Evolutionary conservation across 163 green algal genomes (phyloP).

Genomic region (Scenedesmus sp.): DNA sequence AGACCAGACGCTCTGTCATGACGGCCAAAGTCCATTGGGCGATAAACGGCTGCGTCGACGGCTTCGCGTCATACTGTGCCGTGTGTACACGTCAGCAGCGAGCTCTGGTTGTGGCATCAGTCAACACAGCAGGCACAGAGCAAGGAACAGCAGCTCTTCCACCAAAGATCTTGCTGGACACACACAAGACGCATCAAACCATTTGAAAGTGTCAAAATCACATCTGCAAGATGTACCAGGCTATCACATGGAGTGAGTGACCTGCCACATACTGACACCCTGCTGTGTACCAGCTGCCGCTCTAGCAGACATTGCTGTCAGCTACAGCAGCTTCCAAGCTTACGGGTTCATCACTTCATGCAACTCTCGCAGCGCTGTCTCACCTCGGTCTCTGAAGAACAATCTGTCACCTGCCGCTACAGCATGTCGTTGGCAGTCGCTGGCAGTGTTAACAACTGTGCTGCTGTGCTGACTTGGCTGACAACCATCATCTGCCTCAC

Average conservation of each 20-base stretch:
- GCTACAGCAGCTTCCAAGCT: neutral
- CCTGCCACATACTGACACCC: neutral
- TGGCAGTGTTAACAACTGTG: neutral
- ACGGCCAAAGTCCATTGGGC: neutral
- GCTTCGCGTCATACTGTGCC: neutral
- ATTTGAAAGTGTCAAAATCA: neutral
- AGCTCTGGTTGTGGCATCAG: neutral
- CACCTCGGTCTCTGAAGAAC: too few relatives aligned
- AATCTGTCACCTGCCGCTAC: too few relatives aligned
- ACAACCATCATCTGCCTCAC: neutral
- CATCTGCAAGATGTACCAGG: neutral
- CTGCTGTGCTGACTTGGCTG: neutral
- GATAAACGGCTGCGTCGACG: neutral
- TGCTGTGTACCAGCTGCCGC: neutral
- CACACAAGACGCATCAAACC: neutral
- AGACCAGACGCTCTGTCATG: neutral
- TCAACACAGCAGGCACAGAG: neutral
- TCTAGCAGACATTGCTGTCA: neutral
- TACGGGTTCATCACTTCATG: too few relatives aligned
- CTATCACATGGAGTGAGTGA: slow-evolving; percentile 35
- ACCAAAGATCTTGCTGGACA: neutral
- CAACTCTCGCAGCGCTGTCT: too few relatives aligned
- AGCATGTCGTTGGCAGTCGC: too few relatives aligned
- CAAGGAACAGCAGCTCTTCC: neutral
- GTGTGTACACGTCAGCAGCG: neutral